Evolutionary conservation across 2,329 filamentous ascomycete species (phyloP), one percentile per base, ranked within the genome.

Genomic region (Biscogniauxia sp.): DNA sequence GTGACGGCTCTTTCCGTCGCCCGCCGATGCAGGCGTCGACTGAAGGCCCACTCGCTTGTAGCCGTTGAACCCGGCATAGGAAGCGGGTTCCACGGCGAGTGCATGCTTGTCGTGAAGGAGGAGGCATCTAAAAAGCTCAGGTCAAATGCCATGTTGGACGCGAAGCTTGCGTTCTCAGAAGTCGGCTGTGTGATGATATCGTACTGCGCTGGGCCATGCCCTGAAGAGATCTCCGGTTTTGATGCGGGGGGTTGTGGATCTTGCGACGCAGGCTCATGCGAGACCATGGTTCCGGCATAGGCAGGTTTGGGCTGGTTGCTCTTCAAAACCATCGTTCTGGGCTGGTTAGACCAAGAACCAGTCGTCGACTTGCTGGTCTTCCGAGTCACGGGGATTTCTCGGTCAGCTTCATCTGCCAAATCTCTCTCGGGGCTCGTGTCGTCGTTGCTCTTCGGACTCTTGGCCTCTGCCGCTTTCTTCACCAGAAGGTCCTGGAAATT

Each of bases 1-100:
- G 78, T 75, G 59, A 87, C 84, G 0, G 82, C 90, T 25, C 80
- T 75, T 73, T 96, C 90, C 0, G 88, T 67, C 2, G 86, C 81
- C 57, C 80, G 80, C 51, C 91, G 84, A 54, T 91, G 89, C 4
- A 96, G 77, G 4, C 89, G 83, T 7, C 90, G 85, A 11, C 87
- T 86, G 66, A 96, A 93, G 0, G 83, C 87, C 1, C 79, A 77
- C 72, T 93, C 90, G 25, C 85, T 79, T 59, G 84, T 82, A 9
- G 85, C 81, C 70, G 88, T 88, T 0, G 85, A 86, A 20, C 72
- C 76, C 0, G 84, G 82, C 1, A 77, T 64, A 1, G 78, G 74
- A 17, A 83, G 71, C 0, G 74, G 64, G 6, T 72, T 70, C 49
- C 76, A 78, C 2, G 74, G 69, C 7, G 72, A 72, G 57, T 66